Conservation (phyloP, 2,329 filamentous ascomycete genomes). For the Verticillium albo-atrum region DNA sequence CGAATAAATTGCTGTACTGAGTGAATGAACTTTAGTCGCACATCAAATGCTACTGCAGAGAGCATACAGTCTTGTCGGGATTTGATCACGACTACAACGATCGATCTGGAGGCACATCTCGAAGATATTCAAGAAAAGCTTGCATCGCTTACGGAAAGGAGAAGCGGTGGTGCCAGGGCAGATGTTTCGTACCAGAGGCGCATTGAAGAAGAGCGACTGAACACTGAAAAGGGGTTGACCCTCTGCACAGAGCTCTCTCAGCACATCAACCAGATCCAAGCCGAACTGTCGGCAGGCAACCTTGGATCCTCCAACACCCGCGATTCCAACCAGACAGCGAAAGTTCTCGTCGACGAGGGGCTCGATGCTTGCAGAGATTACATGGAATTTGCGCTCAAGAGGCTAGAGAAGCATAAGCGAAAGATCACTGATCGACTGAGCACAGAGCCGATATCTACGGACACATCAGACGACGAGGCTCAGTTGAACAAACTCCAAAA, state of each 20-base stretch:
- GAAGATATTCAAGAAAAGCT: background rate
- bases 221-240: background rate
- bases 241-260: background rate
- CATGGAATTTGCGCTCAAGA: background rate
- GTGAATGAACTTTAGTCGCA: background rate
- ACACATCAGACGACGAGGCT: background rate
- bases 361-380: background rate
- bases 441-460: background rate
- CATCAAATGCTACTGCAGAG: background rate
- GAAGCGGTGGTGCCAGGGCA: background rate
- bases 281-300: background rate
- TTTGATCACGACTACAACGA: background rate
- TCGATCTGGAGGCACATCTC: background rate
- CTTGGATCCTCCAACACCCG: background rate
- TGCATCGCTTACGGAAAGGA: background rate
- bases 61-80: background rate
- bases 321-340: background rate
- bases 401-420: background rate
- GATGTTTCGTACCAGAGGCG: background rate
- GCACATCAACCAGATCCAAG: background rate
- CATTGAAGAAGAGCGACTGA: background rate
- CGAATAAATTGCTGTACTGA: background rate
- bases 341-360: background rate
- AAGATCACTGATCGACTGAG: background rate
- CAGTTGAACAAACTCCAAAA: background rate